These are phyloP conservation scores for Meyerozyma athensensis DNA, from an alignment of 1,139 yeast genomes.

Conservation along the genomic window DNA sequence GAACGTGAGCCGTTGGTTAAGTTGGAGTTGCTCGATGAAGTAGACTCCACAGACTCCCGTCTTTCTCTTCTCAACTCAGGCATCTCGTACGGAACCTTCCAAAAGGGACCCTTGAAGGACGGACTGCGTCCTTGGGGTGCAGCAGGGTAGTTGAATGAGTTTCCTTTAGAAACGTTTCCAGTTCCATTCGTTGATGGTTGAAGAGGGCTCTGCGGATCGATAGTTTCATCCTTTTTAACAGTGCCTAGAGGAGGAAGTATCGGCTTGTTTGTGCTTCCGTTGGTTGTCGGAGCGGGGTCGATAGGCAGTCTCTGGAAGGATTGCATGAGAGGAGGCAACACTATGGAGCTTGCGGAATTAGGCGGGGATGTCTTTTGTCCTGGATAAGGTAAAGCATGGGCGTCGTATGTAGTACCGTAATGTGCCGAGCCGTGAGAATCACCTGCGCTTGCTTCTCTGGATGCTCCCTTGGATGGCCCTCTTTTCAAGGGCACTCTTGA, in stretches of 20 bases:
- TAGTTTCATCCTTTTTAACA: neutral
- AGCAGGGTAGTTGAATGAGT: constrained; percentile 5
- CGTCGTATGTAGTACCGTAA: neutral
- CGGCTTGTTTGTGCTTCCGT: neutral
- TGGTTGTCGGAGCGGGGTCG: neutral
- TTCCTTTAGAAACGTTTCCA: neutral
- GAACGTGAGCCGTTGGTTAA: constrained; percentile 26
- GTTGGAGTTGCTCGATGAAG: constrained; percentile 19
- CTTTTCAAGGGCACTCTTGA: constrained; percentile 68
- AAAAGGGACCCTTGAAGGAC: constrained; percentile 44
- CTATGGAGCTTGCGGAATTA: neutral
- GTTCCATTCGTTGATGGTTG: neutral
- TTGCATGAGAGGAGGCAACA: neutral
- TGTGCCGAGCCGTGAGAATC: too few species aligned
- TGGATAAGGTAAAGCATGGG: neutral
- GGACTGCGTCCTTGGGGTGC: constrained; percentile 21
- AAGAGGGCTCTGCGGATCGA: neutral
- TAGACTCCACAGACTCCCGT: constrained; percentile 34
- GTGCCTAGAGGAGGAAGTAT: constrained; percentile 1
- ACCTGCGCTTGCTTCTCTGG: constrained; percentile 29
- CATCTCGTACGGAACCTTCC: constrained; percentile 52
- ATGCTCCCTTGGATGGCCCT: constrained; percentile 73
- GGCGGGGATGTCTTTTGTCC: neutral
- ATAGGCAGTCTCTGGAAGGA: neutral
- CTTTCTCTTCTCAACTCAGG: constrained; percentile 24